A percentile compares a stretch with the other conserved stretches of the same genome.
phyloP scores from a whole-genome alignment of 352 stramenopile species.

The Globisporangium echinulatum region DNA sequence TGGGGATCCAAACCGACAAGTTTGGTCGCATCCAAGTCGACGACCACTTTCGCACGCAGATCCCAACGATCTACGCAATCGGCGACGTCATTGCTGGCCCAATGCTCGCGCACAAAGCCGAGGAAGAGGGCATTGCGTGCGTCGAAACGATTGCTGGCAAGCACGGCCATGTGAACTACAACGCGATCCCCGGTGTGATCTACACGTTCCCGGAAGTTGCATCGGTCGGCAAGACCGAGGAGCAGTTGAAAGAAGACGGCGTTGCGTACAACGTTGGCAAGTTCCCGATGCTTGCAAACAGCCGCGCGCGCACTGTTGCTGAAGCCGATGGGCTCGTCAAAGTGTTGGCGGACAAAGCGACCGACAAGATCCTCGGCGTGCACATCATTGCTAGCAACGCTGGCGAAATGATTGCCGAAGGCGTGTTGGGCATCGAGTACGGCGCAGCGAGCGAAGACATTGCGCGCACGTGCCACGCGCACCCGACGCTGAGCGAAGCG shows the following conservation, averaged over 20 bases:
- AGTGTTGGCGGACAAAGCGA: constrained; percentile 96
- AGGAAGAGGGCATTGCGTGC: constrained; percentile 98
- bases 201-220: constrained; percentile 97
- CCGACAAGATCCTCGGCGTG: constrained; percentile 97
- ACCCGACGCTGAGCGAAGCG: constrained; percentile 97
- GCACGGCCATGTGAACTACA: constrained; percentile 99
- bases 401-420: constrained; percentile 99
- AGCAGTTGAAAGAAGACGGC: constrained; percentile 95
- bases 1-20: constrained; percentile 97
- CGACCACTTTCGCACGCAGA: constrained; percentile 94
- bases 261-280: constrained; percentile 95
- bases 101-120: constrained; percentile 99
- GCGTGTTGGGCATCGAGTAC: constrained; percentile 98
- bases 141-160: constrained; percentile 96
- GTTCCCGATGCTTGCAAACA: constrained; percentile 98
- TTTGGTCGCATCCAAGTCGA: constrained; percentile 96
- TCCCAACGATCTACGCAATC: constrained; percentile 95
- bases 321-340: constrained; percentile 97
- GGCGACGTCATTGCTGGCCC: constrained; percentile 97
- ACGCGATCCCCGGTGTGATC: constrained; percentile 98
- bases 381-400: constrained; percentile 99
- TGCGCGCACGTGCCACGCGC: constrained; percentile 97
- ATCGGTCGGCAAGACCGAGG: constrained; percentile 96
- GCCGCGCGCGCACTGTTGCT: constrained; percentile 90
- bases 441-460: constrained; percentile 97